phyloP scores from a whole-genome alignment of 306 rosid genomes.

The Coriaria nepalensis region DNA sequence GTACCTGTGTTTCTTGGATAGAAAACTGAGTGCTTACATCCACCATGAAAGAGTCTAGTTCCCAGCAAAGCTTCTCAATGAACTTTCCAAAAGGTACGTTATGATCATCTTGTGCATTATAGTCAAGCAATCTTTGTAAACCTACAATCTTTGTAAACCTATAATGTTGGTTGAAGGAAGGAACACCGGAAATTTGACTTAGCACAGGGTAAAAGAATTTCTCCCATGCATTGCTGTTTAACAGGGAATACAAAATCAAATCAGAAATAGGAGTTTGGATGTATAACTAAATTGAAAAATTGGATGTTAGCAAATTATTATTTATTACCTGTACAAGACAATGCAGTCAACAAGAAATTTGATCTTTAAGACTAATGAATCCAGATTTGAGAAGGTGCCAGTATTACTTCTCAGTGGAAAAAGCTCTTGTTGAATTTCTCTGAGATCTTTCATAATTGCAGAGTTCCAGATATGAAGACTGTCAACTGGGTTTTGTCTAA shows the following conservation, averaged over 20 bases:
- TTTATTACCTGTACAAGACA: conserved; percentile 50
- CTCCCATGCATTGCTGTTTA: conserved; percentile 58
- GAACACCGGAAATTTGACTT: conserved; percentile 27
- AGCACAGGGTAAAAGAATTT: conserved; percentile 48
- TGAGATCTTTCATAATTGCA: conserved; percentile 54
- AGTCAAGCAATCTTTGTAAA: conserved; percentile 42
- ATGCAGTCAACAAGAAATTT: conserved; percentile 66
- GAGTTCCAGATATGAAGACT: conserved; percentile 72
- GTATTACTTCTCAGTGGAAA: conserved; percentile 30
- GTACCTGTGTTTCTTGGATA: conserved; percentile 71
- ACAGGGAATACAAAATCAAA: conserved; percentile 11
- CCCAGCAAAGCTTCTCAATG: conserved; percentile 48
- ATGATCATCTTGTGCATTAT: conserved; percentile 18
- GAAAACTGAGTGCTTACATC: conserved; percentile 51
- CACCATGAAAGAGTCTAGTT: conserved; percentile 41
- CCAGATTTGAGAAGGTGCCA: conserved; percentile 33
- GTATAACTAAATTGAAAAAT: conserved; percentile 6
- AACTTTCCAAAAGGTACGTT: conserved; percentile 30
- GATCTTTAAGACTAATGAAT: conserved; percentile 44
- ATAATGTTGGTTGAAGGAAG: conserved; percentile 28
- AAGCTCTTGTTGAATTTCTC: conserved; percentile 42
- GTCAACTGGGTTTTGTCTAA: conserved; percentile 39
- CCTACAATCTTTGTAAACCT: conserved; percentile 34
- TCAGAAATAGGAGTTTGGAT: conserved; percentile 13
- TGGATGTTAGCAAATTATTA: conserved; percentile 3